These are phyloP conservation scores for Lipomyces sp. DNA, from an alignment of 805 yeast species.

Conservation along the genomic window DNA sequence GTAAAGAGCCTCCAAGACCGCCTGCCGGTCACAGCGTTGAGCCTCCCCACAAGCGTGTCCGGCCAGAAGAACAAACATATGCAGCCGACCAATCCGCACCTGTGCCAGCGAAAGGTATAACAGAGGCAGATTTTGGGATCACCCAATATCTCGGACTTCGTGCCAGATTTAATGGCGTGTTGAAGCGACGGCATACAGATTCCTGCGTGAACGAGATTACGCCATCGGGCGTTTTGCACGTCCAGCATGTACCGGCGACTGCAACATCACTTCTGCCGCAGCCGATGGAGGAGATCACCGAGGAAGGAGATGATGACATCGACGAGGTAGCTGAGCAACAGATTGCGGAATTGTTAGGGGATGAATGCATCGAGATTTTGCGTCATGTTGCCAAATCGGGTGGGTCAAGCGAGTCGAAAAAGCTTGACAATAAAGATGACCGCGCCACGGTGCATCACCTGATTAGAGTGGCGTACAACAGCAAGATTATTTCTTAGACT, in stretches of 20 bases:
- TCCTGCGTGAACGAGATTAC: constrained; percentile 91
- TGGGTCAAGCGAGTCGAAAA: constrained; percentile 56
- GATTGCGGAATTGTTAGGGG: constrained; percentile 62
- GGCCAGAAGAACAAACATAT: background rate
- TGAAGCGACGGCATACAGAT: constrained; percentile 84
- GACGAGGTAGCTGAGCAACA: constrained; percentile 53
- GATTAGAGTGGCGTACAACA: constrained; percentile 71
- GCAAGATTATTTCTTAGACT: constrained; percentile 79
- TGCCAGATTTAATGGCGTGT: constrained; percentile 73
- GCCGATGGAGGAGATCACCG: constrained; percentile 51
- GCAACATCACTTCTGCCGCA: constrained; percentile 49
- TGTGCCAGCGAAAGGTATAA: constrained; percentile 9
- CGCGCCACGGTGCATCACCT: constrained; percentile 81
- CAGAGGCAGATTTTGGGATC: constrained; percentile 85
- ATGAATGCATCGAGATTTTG: constrained; percentile 56
- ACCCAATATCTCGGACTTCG: constrained; percentile 64
- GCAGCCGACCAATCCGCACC: background rate
- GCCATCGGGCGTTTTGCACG: constrained; percentile 70
- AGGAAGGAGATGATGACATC: constrained; percentile 41
- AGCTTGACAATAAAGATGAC: constrained; percentile 66
- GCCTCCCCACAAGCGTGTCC: constrained; percentile 4
- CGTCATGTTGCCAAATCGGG: constrained; percentile 8
- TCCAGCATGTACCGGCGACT: constrained; percentile 72
- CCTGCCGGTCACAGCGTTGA: too few relatives aligned
- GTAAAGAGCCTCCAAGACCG: too few relatives aligned